Evolutionary conservation across 2,329 filamentous ascomycete species (phyloP), one percentile per base, ranked within the genome.

Genomic region (Blumeria graminis): DNA sequence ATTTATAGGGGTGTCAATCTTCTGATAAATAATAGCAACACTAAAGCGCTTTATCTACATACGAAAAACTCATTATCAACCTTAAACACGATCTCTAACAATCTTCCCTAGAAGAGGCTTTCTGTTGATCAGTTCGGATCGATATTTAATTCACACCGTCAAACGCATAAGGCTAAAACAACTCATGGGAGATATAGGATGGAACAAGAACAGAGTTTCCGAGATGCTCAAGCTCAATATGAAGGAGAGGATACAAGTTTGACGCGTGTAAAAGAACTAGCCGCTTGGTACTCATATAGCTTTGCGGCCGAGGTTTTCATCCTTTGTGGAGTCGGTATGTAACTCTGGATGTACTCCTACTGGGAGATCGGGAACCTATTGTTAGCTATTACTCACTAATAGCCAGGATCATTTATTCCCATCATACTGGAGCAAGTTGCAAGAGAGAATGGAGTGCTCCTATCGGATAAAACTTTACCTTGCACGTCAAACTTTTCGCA

Each of bases 261-360:
- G 56, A 96, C 92, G 9, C 94, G 86, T 68, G 72, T 71, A 63
- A 90, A 84, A 69, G 92, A 98, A 75, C 76, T 96, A 58, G 74
- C 81, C 41, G 92, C 90, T 63, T 98, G 93, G 86, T 98, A 96
- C 70, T 83, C 84, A 67, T 96, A 96, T 72, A 85, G 85, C 45
- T 96, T 94, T 75, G 92, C 92, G 28, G 88, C 90, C 18, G 92
- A 98, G 71, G 90, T 93, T 56, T 96, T 95, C 68, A 86, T 93
- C 14, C 86, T 96, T 57, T 96, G 92, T 68, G 90, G 81, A 22
- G 78, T 85, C 67, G 81, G 89, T 86, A 68, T 67, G 80, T 71
- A 56, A 35, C 35, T 16, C 46, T 46, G 35, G 32, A 22, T 70
- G 68, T 14, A 5, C 2, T 35, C 28, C n/a, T 22, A 28, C 22